These are phyloP conservation scores for Marasmius oreades DNA, from an alignment of 1,284 basidiomycete species.

Conservation along the genomic window DNA sequence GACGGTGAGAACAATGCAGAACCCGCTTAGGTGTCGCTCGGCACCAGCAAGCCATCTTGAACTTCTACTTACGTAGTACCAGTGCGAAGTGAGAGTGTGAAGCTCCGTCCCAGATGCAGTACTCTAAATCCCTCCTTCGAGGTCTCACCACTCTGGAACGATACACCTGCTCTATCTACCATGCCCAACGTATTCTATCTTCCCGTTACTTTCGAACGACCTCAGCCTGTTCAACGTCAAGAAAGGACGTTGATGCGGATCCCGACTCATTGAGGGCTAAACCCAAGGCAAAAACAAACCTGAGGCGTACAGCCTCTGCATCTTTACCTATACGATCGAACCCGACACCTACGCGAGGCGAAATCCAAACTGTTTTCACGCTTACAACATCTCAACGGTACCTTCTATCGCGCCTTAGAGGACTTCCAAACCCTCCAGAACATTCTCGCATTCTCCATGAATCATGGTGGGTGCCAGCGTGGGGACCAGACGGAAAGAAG, in stretches of 20 bases:
- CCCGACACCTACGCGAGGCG: slow-evolving; percentile 72
- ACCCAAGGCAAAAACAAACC: slow-evolving; percentile 71
- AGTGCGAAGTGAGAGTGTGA: too few relatives aligned
- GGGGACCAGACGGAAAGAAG: slow-evolving; percentile 55
- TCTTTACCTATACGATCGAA: slow-evolving; percentile 76
- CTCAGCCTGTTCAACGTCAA: neutral
- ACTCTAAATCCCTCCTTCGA: too few relatives aligned
- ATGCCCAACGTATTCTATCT: neutral
- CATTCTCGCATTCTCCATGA: slow-evolving; percentile 63
- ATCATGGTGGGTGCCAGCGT: slow-evolving; percentile 75
- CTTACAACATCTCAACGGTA: slow-evolving; percentile 77
- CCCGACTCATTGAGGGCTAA: slow-evolving; percentile 47
- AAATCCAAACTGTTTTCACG: slow-evolving; percentile 71
- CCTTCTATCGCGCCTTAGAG: slow-evolving; percentile 52
- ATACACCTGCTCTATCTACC: neutral
- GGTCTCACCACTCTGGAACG: too few relatives aligned
- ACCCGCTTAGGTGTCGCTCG: too few relatives aligned
- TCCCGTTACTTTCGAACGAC: neutral
- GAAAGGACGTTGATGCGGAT: neutral
- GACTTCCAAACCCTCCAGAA: slow-evolving; percentile 44
- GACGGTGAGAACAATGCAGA: too few relatives aligned
- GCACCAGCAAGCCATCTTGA: too few relatives aligned
- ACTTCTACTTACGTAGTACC: too few relatives aligned
- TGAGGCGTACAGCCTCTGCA: slow-evolving; percentile 72
- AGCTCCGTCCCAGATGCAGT: too few relatives aligned